These are phyloP conservation scores for Thraustotheca clavata DNA, from an alignment of 352 stramenopile genomes.

Conservation along the genomic window DNA sequence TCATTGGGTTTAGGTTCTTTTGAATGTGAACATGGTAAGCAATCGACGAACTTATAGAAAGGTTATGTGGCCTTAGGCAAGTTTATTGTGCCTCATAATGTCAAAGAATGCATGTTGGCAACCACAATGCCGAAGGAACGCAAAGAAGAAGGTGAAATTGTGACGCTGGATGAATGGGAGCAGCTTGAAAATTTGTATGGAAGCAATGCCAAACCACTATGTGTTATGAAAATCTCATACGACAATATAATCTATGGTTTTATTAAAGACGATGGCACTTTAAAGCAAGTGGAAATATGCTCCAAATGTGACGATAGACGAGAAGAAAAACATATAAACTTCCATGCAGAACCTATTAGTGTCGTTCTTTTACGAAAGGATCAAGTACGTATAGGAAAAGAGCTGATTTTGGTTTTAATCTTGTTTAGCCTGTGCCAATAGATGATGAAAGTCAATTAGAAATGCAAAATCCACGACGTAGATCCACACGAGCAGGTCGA, in stretches of 20 bases:
- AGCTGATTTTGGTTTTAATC: too few species aligned
- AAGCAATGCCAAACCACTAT: not conserved
- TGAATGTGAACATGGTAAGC: constrained; percentile 45
- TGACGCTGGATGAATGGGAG: constrained; percentile 1
- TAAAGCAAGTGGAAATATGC: constrained; percentile 36
- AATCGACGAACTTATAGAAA: too few species aligned
- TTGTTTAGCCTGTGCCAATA: not conserved
- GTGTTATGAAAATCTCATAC: constrained; percentile 36
- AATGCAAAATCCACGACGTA: constrained; percentile 26
- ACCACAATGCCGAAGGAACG: constrained; percentile 25
- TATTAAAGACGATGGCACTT: constrained; percentile 23
- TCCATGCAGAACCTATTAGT: constrained; percentile 47
- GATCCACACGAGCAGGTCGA: constrained; percentile 53
- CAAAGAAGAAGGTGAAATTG: not conserved
- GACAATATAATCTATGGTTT: constrained; percentile 31
- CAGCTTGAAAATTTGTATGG: not conserved
- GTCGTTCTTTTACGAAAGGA: constrained; percentile 50
- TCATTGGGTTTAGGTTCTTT: constrained; percentile 30
- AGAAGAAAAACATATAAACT: constrained; percentile 46
- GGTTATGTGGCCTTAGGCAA: constrained; percentile 28
- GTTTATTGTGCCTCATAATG: constrained; percentile 28
- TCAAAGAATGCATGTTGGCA: constrained; percentile 50
- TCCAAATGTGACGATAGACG: constrained; percentile 39
- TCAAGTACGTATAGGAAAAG: constrained; percentile 36
- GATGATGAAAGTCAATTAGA: too few species aligned